phyloP scores from a whole-genome alignment of 2,329 filamentous ascomycete species.

The Fusarium fracticaudum region DNA sequence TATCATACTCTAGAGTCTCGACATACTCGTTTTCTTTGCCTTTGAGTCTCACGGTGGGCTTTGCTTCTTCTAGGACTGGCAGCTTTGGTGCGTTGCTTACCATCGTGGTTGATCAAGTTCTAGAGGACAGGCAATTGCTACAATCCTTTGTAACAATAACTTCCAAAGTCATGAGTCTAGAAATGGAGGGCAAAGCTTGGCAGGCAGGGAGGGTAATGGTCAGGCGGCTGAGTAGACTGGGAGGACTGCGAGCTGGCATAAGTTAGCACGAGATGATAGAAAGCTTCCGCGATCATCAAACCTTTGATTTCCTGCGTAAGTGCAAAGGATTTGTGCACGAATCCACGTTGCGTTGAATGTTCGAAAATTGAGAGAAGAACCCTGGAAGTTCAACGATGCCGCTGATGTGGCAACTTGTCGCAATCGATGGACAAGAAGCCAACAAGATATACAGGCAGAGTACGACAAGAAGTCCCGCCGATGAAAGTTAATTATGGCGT shows the following conservation, averaged over 20 bases:
- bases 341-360: fast-evolving
- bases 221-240: background rate
- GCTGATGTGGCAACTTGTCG: too few relatives aligned
- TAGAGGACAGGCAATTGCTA: background rate
- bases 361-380: background rate
- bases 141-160: too few relatives aligned
- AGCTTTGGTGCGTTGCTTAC: too few relatives aligned
- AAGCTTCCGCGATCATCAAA: fast-evolving
- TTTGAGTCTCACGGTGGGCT: background rate
- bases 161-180: too few relatives aligned
- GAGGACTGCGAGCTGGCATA: fast-evolving
- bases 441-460: fast-evolving
- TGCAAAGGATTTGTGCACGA: too few relatives aligned
- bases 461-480: fast-evolving
- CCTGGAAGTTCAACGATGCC: fast-evolving
- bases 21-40: fast-evolving
- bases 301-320: fast-evolving
- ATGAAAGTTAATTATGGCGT: background rate
- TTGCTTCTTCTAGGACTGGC: too few relatives aligned
- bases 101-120: background rate
- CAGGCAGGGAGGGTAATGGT: too few relatives aligned
- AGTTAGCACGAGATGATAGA: background rate
- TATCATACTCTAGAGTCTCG: background rate
- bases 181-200: too few relatives aligned
- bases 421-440: background rate